Conservation (phyloP, 2,329 filamentous ascomycete genomes). For the Lithohypha guttulata region DNA sequence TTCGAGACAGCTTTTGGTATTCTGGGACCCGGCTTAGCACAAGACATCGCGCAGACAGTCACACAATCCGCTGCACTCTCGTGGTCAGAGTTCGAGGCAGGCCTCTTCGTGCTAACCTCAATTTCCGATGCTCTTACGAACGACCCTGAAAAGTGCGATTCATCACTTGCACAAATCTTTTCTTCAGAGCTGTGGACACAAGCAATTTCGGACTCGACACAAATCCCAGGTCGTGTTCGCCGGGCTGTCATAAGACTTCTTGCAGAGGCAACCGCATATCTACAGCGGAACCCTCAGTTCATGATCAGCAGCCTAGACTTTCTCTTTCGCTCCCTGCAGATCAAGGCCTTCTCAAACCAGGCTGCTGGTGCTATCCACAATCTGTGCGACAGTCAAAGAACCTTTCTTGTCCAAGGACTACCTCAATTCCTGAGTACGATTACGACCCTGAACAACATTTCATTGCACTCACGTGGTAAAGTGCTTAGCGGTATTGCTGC, state of each 20-base stretch:
- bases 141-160: slow-evolving; percentile 32
- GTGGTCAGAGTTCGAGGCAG: slow-evolving; percentile 35
- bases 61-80: slow-evolving; percentile 26
- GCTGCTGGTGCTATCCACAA: slow-evolving; percentile 35
- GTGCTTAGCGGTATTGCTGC: slow-evolving; percentile 36
- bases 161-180: slow-evolving; percentile 33
- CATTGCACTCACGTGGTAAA: slow-evolving; percentile 15
- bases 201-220: slow-evolving; percentile 27
- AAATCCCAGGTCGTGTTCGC: slow-evolving; percentile 27
- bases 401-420: slow-evolving; percentile 31
- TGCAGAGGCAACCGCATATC: slow-evolving; percentile 34
- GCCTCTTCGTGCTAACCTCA: slow-evolving; percentile 34
- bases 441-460: slow-evolving; percentile 16
- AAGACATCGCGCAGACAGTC: slow-evolving; percentile 30
- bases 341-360: slow-evolving; percentile 30
- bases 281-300: slow-evolving; percentile 32
- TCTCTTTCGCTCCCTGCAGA: slow-evolving; percentile 34
- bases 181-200: slow-evolving; percentile 21
- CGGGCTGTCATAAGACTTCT: slow-evolving; percentile 35
- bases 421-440: slow-evolving; percentile 34
- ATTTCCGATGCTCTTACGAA: slow-evolving; percentile 36
- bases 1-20: slow-evolving; percentile 34
- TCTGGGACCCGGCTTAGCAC: slow-evolving; percentile 32
- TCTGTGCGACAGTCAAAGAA: slow-evolving; percentile 35
- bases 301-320: slow-evolving; percentile 34